Conservation (phyloP, 768 basidiomycete genomes). For the Podaxis rugospora region DNA sequence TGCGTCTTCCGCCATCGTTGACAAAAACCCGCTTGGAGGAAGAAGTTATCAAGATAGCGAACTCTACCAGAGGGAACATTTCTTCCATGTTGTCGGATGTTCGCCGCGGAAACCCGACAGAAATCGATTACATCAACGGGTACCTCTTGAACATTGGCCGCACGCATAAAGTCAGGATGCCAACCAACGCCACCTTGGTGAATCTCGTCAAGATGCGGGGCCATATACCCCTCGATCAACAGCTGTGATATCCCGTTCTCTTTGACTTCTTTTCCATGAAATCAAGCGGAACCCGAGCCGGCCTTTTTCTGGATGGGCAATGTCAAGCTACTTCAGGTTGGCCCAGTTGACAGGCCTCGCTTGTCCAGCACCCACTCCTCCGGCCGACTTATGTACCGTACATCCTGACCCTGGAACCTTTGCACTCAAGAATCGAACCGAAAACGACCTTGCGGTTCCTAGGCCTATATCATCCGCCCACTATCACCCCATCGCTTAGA, state of each 20-base stretch:
- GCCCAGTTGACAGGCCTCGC: too few species aligned
- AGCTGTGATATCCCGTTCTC: conserved; percentile 18
- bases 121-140: conserved; percentile 82
- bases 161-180: conserved; percentile 52
- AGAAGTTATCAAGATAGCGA: conserved; percentile 57
- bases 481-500: too few species aligned
- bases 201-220: conserved; percentile 58
- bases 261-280: neutral
- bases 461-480: too few species aligned
- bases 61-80: conserved; percentile 57
- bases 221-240: conserved; percentile 51
- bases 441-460: too few species aligned
- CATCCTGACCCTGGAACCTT: too few species aligned
- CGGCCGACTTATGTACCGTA: too few species aligned
- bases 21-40: conserved; percentile 39
- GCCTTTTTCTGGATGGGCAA: too few species aligned
- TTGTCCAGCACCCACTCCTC: too few species aligned
- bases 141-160: conserved; percentile 65
- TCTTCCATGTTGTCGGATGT: conserved; percentile 83
- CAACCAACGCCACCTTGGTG: conserved; percentile 49
- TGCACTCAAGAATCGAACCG: too few species aligned
- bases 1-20: conserved; percentile 44
- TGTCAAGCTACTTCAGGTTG: too few species aligned
- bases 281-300: neutral
- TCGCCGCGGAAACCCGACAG: conserved; percentile 55